Evolutionary conservation across 2,329 filamentous ascomycete genomes (phyloP), one percentile per base, ranked within the genome.

Genomic region (Ophiostoma montium): DNA sequence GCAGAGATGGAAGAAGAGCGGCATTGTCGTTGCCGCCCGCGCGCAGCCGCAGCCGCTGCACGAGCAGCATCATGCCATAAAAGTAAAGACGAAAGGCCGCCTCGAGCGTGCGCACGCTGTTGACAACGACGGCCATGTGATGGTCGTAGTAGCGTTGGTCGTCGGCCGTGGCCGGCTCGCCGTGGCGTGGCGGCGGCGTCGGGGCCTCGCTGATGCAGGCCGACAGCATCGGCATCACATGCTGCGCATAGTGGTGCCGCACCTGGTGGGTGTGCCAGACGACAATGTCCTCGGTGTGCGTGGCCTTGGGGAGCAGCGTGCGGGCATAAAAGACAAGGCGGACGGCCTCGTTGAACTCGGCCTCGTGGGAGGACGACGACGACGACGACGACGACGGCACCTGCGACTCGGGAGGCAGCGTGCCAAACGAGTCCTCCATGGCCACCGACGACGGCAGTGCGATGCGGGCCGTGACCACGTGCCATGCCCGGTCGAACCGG

Each of bases 191-290:
- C 36, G 9, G 42, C 45, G 10, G 15, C 3, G 8, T 16, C 5
- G 39, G 39, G 16, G 39, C 15, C 23, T 50, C 56, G 27, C 53
- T 50, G 9, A 57, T 50, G 35, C 73, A 73, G 19, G 68, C 67
- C 11, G 68, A 63, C 32, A 82, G 65, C 48, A 76, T 59, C 18
- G 77, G 76, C 49, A 78, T 63, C 15, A 80, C 75, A 57, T 78
- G 71, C 52, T 73, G 70, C 27, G 76, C 64, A 57, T 80, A 81
- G 60, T 82, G 78, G 52, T 70, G 67, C 36, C 76, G 70, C 38
- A 77, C 74, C 61, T 82, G 77, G 50, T 74, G 70, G 21, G 71
- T 72, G 59, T 81, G 74, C 78, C 78, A 82, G 23, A 67, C 61
- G 23, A 80, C 56, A 35, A 82, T 63, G 56, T 80, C 71, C 35